phyloP scores from a whole-genome alignment of 768 basidiomycete genomes.

The Tulasnella sp. region DNA sequence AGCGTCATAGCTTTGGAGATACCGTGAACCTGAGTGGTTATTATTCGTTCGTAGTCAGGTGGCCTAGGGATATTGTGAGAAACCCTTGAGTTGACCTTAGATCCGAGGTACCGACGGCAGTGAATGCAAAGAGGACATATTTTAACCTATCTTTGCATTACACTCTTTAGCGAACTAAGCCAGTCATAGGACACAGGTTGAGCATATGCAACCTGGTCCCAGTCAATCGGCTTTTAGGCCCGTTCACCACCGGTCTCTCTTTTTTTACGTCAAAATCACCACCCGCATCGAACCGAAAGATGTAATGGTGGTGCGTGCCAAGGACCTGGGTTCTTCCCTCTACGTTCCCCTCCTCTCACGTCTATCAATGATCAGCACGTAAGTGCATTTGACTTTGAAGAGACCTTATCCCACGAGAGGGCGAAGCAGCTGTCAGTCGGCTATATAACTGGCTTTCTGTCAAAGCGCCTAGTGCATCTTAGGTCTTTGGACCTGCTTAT shows the following conservation, averaged over 20 bases:
- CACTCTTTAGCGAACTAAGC: not conserved
- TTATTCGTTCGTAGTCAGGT: not conserved
- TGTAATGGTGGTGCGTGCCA: conserved; percentile 3
- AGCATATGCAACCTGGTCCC: not conserved
- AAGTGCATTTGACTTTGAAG: not conserved
- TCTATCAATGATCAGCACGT: conserved; percentile 9
- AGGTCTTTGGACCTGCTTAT: not conserved
- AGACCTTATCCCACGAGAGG: conserved; percentile 9
- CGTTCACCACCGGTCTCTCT: not conserved
- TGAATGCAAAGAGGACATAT: not conserved
- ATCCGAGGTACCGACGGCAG: conserved; percentile 3
- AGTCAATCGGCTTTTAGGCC: conserved; percentile 2
- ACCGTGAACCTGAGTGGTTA: not conserved
- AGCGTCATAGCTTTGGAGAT: not conserved
- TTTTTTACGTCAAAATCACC: conserved; percentile 3
- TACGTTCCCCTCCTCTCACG: not conserved
- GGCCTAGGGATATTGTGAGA: not conserved
- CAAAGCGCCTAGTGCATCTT: not conserved
- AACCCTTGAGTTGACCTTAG: not conserved
- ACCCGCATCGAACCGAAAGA: not conserved
- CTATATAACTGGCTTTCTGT: not conserved
- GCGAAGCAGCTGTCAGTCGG: not conserved
- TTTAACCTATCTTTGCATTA: conserved; percentile 4
- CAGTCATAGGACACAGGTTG: conserved; percentile 5
- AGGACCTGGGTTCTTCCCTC: not conserved